Evolutionary conservation across 2,329 filamentous ascomycete genomes (phyloP), one percentile per base, ranked within the genome.

Genomic region (Talaromyces sp.): DNA sequence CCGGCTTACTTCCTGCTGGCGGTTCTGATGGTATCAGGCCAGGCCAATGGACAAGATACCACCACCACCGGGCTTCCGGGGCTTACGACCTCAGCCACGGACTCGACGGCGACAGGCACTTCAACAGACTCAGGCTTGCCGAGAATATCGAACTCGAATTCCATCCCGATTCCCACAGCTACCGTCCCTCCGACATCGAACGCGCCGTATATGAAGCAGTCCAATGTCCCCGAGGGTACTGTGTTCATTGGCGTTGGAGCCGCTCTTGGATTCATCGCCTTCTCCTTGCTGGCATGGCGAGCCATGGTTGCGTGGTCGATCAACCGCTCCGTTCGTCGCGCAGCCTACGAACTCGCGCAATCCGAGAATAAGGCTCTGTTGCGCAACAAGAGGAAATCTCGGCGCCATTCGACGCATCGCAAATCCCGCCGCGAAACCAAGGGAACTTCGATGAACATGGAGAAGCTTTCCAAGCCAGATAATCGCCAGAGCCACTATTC

Each of bases 171-270:
- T 1, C 82, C 92, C 4, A 57, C 60, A 28, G 62, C 62, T 22
- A 84, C 86, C 28, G 88, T 98, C 2, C 95, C 95, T 8, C 90
- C 92, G 28, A 96, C 91, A 3, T 82, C 85, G 44, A 85, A 89
- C 70, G 95, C 95, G 5, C 92, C 93, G 17, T 99, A 91, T 73
- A 96, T 98, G 91, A 88, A 93, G 71, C 87, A 88, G 70, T 96
- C 92, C 0, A 88, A 78, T 58, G 82, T 93, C 11, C 95, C 95
- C 2, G 90, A 98, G 70, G 95, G 95, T 59, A 97, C 93, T 4
- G 89, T 99, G 62, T 99, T 99, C 79, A 99, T 99, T 69, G 89
- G 88, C 25, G 95, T 98, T 1, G 95, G 95, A 53, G 90, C 92
- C 28, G 88, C 92, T 30, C 84, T 99, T 7, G 95, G 91, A 17